Base-by-base conservation (phyloP, 192 early-diverging fungal species). In the Backusella tuberculispora region DNA sequence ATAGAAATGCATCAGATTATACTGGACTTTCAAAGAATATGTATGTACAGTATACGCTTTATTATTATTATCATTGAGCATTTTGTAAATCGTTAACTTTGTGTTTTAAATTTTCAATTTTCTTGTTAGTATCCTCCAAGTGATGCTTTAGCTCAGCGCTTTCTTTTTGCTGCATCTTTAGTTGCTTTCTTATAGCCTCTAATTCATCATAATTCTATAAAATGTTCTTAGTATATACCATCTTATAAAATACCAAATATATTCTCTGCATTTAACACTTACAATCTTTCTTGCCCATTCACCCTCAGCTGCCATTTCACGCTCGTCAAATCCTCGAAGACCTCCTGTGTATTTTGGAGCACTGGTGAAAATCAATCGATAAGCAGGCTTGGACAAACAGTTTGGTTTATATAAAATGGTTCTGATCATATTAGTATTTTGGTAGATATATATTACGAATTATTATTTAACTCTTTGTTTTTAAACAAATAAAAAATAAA, bases 31-130 rank as follows among this genome's bases (percentile, higher is more conserved):
- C 29, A 2, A 34, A 34, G 29, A 34, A 34, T 34, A 34, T 34
- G 0, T 34, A 34, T 34, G 29, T 34, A 2, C 29, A 34, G 29
- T 34, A 2, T 2, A 34, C 10, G 10, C 24, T 26, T 24, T 60
- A 14, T 26, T 10, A 19, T 24, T 60, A 24, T 60, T 60, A 60
- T 26, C 26, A 0, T 5, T 60, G 53, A 13, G 26, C 21, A 26
- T 60, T 60, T 60, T 60, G 53, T n/a, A 60, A 60, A 24, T 60
- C 53, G 3, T 60, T 60, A 24, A 60, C 53, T 60, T 10, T 60
- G 53, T 60, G 53, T 24, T 60, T 60, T 26, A 60, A 12, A 60
- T 9, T 9, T 2, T 60, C 21, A 26, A 60, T 60, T 60, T 60
- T 60, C 53, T 60, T 60, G 24, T 60, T 26, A 6, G 53, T 60